Evolutionary conservation across 1,139 yeast genomes (phyloP), one percentile per base, ranked within the genome.

Genomic region (Blastobotrys petasosporus): DNA sequence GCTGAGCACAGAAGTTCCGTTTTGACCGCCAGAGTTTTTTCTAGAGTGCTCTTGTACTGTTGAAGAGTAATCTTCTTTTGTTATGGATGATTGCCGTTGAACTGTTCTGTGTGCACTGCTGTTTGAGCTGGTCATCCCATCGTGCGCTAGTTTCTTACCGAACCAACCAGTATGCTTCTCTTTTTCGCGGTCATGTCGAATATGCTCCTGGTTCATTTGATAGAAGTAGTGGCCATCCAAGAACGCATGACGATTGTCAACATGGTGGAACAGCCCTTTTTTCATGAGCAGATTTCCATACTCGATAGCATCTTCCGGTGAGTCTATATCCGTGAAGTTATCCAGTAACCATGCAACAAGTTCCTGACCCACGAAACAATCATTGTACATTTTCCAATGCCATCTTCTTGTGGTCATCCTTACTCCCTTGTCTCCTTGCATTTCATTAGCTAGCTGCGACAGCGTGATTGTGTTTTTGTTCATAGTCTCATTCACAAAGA

Each of bases 171-270:
- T 41, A 16, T 47, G 49, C 38, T 44, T 46, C 10, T 42, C 38
- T 23, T 49, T 44, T 30, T 47, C 43, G 15, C 35, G 11, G 16
- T 40, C 32, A 1, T 40, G 41, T 32, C 36, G 12, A 13, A 70
- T 65, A 56, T 75, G 83, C 37, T 82, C 82, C 1, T 76, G 77
- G 34, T 75, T 75, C 45, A 90, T 65, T 54, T 80, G 83, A 60
- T 92, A 92, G 61, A 90, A 90, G 61, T 88, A 92, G 60, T 92
- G 90, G 0, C 98, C 98, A 66, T 90, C 95, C 45, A 88, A 67
- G 52, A 92, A 85, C 1, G 84, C 79, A 60, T 92, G 97, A 37
- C 92, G 75, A 40, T 78, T 72, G 51, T 85, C 88, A 28, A 87
- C 97, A 60, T 92, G 97, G 29, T 68, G 73, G 62, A 92, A 80